Evolutionary conservation across 1,284 basidiomycete species (phyloP).

Genomic region (Chiua sp.): DNA sequence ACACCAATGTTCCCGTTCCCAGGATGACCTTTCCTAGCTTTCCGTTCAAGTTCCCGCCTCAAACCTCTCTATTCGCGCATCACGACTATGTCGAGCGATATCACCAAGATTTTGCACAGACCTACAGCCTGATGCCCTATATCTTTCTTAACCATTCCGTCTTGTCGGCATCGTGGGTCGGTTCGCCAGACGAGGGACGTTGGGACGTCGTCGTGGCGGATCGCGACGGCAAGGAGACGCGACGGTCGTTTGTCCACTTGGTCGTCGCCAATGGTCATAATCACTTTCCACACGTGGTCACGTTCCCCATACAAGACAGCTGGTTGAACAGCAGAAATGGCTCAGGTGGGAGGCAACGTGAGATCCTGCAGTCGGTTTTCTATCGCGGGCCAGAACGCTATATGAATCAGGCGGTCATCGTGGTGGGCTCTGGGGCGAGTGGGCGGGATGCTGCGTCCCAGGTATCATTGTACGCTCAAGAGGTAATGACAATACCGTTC

Average conservation of each 20-base stretch:
- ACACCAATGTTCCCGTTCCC: slow-evolving; percentile 59
- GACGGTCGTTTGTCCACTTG: slow-evolving; percentile 52
- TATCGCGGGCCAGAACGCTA: slow-evolving; percentile 55
- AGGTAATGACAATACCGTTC: slow-evolving; percentile 38
- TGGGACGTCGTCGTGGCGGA: slow-evolving; percentile 48
- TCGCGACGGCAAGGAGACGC: slow-evolving; percentile 16
- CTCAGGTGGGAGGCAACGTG: slow-evolving; percentile 32
- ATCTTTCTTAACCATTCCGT: slow-evolving; percentile 53
- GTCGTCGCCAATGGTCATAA: slow-evolving; percentile 60
- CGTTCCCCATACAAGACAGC: slow-evolving; percentile 51
- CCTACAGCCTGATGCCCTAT: slow-evolving; percentile 44
- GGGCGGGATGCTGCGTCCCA: slow-evolving; percentile 54
- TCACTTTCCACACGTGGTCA: slow-evolving; percentile 50
- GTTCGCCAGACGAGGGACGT: slow-evolving; percentile 42
- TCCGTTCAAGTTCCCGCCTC: slow-evolving; percentile 53
- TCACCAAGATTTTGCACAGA: slow-evolving; percentile 47
- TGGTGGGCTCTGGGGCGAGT: slow-evolving; percentile 59
- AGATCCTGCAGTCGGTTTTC: slow-evolving; percentile 59
- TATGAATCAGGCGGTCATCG: slow-evolving; percentile 47
- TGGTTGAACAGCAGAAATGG: slow-evolving; percentile 46
- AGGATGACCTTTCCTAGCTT: slow-evolving; percentile 59
- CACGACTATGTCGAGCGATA: slow-evolving; percentile 54
- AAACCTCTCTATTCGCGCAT: slow-evolving; percentile 54
- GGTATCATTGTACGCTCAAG: slow-evolving; percentile 43
- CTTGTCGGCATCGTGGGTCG: slow-evolving; percentile 51